phyloP scores from a whole-genome alignment of 2,329 filamentous ascomycete species.

The Monosporascus sp. region DNA sequence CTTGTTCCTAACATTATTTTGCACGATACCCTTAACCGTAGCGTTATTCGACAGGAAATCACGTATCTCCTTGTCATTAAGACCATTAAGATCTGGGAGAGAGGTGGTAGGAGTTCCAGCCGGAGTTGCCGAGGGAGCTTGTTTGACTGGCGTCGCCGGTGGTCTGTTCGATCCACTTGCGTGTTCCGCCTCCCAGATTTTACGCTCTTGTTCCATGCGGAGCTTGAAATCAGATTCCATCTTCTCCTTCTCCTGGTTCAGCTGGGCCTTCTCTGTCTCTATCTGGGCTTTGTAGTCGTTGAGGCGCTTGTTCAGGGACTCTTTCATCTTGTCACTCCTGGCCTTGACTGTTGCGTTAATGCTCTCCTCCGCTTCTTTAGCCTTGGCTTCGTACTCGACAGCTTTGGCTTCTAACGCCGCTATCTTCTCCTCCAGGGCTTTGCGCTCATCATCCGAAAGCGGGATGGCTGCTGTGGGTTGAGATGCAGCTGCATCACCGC shows the following conservation, averaged over 20 bases:
- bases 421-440: constrained; percentile 57
- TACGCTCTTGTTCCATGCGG: constrained; percentile 24
- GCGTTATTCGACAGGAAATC: constrained; percentile 51
- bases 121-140: constrained; percentile 30
- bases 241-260: constrained; percentile 60
- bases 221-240: constrained; percentile 47
- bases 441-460: constrained; percentile 53
- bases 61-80: constrained; percentile 51
- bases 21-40: constrained; percentile 53
- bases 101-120: constrained; percentile 26
- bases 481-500: constrained; percentile 12
- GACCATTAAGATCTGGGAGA: constrained; percentile 37
- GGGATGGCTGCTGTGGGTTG: constrained; percentile 17
- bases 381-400: constrained; percentile 58
- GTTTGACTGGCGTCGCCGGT: constrained; percentile 36
- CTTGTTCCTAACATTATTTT: constrained; percentile 63
- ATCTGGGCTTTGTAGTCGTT: constrained; percentile 51
- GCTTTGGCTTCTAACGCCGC: constrained; percentile 56
- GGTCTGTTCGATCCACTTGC: constrained; percentile 11
- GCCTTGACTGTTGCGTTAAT: constrained; percentile 57
- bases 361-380: constrained; percentile 57
- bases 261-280: constrained; percentile 46
- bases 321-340: constrained; percentile 65
- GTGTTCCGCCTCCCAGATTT: constrained; percentile 23
- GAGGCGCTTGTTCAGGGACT: constrained; percentile 63